Conservation (phyloP, 176 grass and related monocot species). For the Triticum dicoccoides region DNA sequence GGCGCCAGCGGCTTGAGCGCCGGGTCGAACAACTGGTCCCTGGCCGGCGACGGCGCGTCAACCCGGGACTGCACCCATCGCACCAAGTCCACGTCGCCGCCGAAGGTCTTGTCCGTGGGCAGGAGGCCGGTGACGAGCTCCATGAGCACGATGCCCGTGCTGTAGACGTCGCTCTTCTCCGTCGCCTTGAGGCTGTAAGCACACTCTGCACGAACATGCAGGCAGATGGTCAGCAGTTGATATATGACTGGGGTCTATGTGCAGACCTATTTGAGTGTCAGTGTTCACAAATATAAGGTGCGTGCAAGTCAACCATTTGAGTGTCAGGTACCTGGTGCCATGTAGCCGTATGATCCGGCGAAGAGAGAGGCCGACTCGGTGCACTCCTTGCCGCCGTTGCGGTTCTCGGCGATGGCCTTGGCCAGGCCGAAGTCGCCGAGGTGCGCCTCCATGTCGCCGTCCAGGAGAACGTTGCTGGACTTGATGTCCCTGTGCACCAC, state of each 20-base stretch:
- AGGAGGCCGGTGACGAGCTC: slow-evolving; percentile 73
- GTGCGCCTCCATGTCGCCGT: slow-evolving; percentile 95
- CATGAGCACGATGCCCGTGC: slow-evolving; percentile 94
- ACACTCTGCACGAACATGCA: slow-evolving; percentile 49
- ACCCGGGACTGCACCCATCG: slow-evolving; percentile 72
- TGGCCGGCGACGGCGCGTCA: slow-evolving; percentile 15
- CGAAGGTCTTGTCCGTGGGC: slow-evolving; percentile 81
- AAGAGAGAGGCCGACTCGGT: slow-evolving; percentile 80
- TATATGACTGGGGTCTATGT: not conserved
- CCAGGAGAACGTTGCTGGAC: slow-evolving; percentile 88
- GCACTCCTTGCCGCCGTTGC: slow-evolving; percentile 26
- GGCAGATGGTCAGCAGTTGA: not conserved
- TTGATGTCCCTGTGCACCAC: slow-evolving; percentile 91
- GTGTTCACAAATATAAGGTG: no score
- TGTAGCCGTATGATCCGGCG: slow-evolving; percentile 93
- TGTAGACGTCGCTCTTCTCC: slow-evolving; percentile 87
- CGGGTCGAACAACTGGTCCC: slow-evolving; percentile 62
- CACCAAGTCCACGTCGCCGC: slow-evolving; percentile 84
- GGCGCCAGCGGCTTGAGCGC: slow-evolving; percentile 55
- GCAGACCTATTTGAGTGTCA: not conserved
- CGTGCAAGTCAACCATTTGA: no score
- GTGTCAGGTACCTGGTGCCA: slow-evolving; percentile 60
- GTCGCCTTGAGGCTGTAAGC: slow-evolving; percentile 85
- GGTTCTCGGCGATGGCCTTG: slow-evolving; percentile 62
- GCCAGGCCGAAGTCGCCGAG: slow-evolving; percentile 95